Evolutionary conservation across 164 flowering plant genomes (phyloP), one percentile per base, ranked within the genome.

Genomic region (grape (Vitis vinifera)): DNA sequence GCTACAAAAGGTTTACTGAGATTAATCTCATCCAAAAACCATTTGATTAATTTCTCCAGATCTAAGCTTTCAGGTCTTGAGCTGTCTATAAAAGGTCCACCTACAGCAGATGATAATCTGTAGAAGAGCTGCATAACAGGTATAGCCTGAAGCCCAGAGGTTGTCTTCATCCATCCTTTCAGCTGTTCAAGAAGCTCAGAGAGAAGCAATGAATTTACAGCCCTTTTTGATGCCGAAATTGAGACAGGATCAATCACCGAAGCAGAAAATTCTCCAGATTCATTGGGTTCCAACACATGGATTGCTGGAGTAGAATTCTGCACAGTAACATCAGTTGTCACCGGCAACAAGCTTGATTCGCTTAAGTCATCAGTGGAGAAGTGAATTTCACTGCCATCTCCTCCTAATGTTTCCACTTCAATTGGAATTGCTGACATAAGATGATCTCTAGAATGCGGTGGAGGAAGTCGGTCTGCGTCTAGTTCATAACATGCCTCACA

Each of bases 351-450:
- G 68, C 71, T 85, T 74, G 93, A 59, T n/a, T 87, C 94, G 77
- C 74, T 82, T 50, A 77, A 76, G 51, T 89, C 98, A 75, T 87
- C 92, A 37, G 89, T 69, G 13, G 97, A 69, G 75, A 93, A 89
- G 65, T 87, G 97, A 77, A 90, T 85, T 67, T 87, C 97, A 80
- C 79, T 84, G 65, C 91, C 89, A 73, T 96, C 97, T 65, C 89
- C 94, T 53, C 90, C 91, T 27, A 89, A 27, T 55, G 92, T 78
- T 77, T 96, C 99, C 69, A 88, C 80, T 82, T 96, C 99, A 77
- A 96, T 94, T 37, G 97, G 95, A 62, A 96, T 89, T 58, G 93
- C 99, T 23, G 99, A 87, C 99, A 96, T 96, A 14, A 88, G 97
- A 79, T 96, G 99, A 78, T 96, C 99, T 77, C 97, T 83, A 63